Conservation (phyloP, 1,139 yeast genomes). For the Candida sp. region DNA sequence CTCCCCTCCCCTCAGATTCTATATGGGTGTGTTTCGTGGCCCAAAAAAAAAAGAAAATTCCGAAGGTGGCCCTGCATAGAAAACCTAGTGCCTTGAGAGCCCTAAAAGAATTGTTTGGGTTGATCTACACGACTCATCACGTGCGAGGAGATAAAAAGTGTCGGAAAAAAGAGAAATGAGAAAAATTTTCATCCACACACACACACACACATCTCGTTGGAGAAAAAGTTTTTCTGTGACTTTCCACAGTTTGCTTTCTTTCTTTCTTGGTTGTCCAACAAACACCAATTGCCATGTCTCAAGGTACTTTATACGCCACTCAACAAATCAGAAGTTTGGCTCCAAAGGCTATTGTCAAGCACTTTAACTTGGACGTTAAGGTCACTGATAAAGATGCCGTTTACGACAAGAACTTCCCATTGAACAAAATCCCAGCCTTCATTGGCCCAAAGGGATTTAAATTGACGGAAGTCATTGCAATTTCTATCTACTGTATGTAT, state of each 20-base stretch:
- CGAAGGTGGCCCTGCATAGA: no score
- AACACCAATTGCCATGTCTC: slow-evolving; percentile 50
- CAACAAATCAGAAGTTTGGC: slow-evolving; percentile 49
- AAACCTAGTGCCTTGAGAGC: neutral
- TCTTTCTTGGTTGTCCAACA: neutral
- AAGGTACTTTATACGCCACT: slow-evolving; percentile 54
- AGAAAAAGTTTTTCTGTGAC: neutral
- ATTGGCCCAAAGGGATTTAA: slow-evolving; percentile 81
- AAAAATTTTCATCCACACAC: slow-evolving; percentile 6
- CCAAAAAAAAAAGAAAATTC: no score
- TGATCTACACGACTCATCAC: neutral
- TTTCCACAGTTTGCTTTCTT: neutral
- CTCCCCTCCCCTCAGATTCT: no score
- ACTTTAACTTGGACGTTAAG: slow-evolving; percentile 73
- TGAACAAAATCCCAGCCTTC: slow-evolving; percentile 78
- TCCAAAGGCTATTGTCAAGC: slow-evolving; percentile 69
- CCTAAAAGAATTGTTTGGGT: neutral
- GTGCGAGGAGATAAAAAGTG: neutral
- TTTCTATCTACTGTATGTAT: slow-evolving; percentile 52
- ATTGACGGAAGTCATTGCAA: slow-evolving; percentile 82
- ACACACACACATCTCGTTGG: no score
- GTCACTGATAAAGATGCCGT: slow-evolving; percentile 50
- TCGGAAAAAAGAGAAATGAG: neutral
- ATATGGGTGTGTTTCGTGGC: no score
- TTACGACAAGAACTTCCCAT: slow-evolving; percentile 66